phyloP scores from a whole-genome alignment of 225 moss, liverwort and hornwort genomes.

The Ulota crispa region DNA sequence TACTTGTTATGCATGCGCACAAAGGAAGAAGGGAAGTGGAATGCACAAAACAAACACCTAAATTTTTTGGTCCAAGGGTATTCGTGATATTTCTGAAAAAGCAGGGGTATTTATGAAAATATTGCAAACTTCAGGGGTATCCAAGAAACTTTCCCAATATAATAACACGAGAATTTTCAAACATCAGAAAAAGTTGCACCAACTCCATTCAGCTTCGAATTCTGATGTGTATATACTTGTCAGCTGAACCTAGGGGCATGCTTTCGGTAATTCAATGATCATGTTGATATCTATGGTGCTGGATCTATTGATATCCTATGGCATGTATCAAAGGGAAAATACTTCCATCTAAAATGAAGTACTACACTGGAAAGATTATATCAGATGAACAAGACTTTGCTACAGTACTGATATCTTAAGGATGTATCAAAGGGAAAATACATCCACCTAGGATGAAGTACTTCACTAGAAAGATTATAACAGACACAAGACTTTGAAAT shows the following conservation, averaged over 20 bases:
- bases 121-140: no score
- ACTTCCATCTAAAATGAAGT: neutral
- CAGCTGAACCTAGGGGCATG: conserved; percentile 41
- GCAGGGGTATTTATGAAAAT: no score
- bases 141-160: no score
- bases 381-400: conserved; percentile 8
- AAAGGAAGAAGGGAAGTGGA: no score
- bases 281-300: conserved; percentile 38
- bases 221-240: neutral
- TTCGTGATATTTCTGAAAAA: no score
- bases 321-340: neutral
- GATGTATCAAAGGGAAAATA: neutral
- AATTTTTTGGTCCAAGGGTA: no score
- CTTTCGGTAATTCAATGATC: conserved; percentile 39
- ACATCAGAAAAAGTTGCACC: neutral
- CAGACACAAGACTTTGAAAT: neutral
- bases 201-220: neutral
- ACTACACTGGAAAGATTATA: neutral
- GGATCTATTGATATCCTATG: conserved; percentile 51
- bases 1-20: no score
- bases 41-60: no score
- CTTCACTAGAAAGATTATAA: neutral
- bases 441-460: neutral
- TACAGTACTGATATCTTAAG: conserved; percentile 45
- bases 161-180: neutral